A percentile compares a stretch with the other conserved stretches of the same genome.
Evolutionary conservation across 2,329 filamentous ascomycete genomes (phyloP).

Genomic region (Clarireedia monteithiana): DNA sequence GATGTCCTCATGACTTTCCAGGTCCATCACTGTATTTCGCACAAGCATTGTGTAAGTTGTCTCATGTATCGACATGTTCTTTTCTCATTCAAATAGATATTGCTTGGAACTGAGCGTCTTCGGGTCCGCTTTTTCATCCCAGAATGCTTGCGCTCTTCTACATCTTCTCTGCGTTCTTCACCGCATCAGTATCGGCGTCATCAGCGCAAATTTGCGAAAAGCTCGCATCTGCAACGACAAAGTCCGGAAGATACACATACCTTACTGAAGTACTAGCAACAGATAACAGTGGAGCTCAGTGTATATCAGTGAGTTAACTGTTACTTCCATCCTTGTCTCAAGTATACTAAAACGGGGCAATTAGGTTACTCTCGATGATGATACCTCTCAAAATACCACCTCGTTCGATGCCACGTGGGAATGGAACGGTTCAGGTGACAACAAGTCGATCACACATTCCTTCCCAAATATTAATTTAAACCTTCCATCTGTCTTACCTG

Average conservation of each 20-base stretch:
- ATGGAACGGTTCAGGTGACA: not conserved
- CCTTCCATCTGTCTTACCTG: not conserved
- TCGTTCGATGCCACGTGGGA: not conserved
- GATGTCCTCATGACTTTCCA: constrained; percentile 1
- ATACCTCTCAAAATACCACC: not conserved
- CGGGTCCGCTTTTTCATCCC: not conserved
- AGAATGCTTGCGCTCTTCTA: not conserved
- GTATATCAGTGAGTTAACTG: not conserved
- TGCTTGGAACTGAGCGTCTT: not conserved
- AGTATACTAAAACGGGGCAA: not conserved
- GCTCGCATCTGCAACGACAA: not conserved
- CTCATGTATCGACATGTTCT: too few species aligned
- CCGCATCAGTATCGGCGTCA: not conserved
- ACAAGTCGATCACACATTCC: not conserved
- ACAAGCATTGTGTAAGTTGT: not conserved
- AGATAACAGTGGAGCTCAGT: not conserved
- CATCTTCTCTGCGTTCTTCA: not conserved
- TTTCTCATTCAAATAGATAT: not conserved
- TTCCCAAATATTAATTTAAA: not conserved
- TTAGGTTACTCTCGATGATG: not conserved
- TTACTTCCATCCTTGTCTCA: not conserved
- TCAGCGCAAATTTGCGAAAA: not conserved
- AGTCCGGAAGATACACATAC: constrained; percentile 4
- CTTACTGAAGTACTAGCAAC: not conserved
- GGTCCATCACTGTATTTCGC: not conserved